Conservation (phyloP, 345 rosid species). For the Rhizophora apiculata region DNA sequence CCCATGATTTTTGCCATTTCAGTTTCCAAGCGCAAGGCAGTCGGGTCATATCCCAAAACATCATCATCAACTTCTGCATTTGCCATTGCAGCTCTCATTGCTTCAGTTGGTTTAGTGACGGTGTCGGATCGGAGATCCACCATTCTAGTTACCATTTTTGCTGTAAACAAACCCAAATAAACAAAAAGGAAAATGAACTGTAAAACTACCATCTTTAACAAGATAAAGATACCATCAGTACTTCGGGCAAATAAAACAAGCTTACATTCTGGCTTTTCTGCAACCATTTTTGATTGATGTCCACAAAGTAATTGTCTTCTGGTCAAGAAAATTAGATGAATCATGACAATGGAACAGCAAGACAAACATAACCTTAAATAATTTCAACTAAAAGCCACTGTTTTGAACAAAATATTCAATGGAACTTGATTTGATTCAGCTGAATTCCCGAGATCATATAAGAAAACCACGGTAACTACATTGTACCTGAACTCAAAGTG, state of each 20-base stretch:
- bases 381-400: not conserved
- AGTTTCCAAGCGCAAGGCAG: constrained; percentile 53
- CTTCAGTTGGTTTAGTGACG: constrained; percentile 79
- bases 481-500: no score
- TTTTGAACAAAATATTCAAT: not conserved
- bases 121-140: constrained; percentile 96
- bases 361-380: not conserved
- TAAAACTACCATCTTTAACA: not conserved
- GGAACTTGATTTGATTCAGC: no score
- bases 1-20: constrained; percentile 69
- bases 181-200: not conserved
- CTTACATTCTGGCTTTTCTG: constrained; percentile 24
- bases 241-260: not conserved
- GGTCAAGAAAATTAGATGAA: not conserved
- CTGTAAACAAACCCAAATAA: constrained; percentile 17
- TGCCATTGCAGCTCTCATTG: constrained; percentile 91
- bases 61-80: constrained; percentile 92
- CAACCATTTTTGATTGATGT: constrained; percentile 21
- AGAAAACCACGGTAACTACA: no score
- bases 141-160: constrained; percentile 54
- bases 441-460: no score
- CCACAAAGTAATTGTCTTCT: not conserved
- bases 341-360: not conserved
- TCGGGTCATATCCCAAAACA: constrained; percentile 68
- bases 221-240: not conserved